Base-by-base conservation (phyloP, 306 rosid species). In the Psophocarpus tetragonolobus region DNA sequence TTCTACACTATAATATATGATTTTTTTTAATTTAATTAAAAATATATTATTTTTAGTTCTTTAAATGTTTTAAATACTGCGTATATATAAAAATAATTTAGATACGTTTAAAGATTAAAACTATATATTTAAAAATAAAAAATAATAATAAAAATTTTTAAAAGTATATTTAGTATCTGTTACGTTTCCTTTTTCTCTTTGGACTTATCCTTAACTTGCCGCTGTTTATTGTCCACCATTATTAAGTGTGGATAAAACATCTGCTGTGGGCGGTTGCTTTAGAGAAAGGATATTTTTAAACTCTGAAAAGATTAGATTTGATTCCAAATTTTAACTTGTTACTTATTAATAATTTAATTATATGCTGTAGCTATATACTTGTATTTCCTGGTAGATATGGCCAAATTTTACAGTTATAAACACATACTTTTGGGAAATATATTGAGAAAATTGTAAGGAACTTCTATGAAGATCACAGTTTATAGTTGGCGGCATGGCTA, bases 181-280 rank as follows among this genome's bases (percentile, higher is more conserved):
- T 11, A 6, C 29, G 23, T 65, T 77, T 61, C 68, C 75, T 0
- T 57, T 68, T 36, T 70, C 82, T 76, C 30, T 26, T 60, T 68
- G 74, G 63, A 73, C 35, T 47, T 30, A 8, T 54, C 66, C 73
- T 48, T 39, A 38, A 15, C 71, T 79, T 71, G 78, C 78, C 67
- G 6, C 41, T 9, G 45, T 68, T 47, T 38, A 9, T 71, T 69
- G 18, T 33, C 61, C 73, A 7, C 8, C 56, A 3, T 54, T 56
- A 30, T 23, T 27, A 42, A n/a, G n/a, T 60, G 50, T 10, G 2
- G 27, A 20, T 13, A 33, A 33, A 53, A 71, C 35, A 21, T 30
- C 20, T 48, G 63, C 64, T 18, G 10, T 5, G 23, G n/a, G 17
- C 17, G 8, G 33, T 48, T 50, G 15, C n/a, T 17, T 32, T 71